A percentile compares a stretch with the other conserved stretches of the same genome.
Evolutionary conservation across 371 early-diverging fungal genomes (phyloP).

Genomic region (Blakeslea trispora): DNA sequence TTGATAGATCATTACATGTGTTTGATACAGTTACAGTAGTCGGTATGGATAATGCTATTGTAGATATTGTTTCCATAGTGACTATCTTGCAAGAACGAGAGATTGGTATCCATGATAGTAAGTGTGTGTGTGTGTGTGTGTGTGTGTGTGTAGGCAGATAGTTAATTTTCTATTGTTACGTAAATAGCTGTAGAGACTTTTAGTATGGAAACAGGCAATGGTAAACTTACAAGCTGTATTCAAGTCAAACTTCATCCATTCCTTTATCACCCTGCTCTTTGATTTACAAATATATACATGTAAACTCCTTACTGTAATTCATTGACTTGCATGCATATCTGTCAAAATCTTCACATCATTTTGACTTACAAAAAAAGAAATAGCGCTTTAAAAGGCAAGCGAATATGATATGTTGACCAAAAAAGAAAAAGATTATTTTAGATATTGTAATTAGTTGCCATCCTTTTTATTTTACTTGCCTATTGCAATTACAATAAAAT

Average conservation of each 20-base stretch:
- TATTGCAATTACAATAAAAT: too few species aligned
- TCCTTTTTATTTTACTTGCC: too few species aligned
- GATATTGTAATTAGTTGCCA: too few species aligned
- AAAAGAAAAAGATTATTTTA: too few species aligned
- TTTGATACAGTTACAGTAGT: constrained; percentile 41
- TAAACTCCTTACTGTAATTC: too few species aligned
- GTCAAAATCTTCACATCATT: too few species aligned
- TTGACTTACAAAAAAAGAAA: too few species aligned
- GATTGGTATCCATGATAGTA: constrained; percentile 47
- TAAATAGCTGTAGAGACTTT: constrained; percentile 41
- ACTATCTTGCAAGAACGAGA: constrained; percentile 39
- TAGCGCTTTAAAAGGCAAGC: too few species aligned
- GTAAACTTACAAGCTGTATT: constrained; percentile 33
- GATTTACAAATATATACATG: too few species aligned
- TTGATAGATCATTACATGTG: constrained; percentile 29
- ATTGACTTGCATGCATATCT: too few species aligned
- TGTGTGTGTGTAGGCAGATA: background rate
- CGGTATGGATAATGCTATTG: constrained; percentile 46
- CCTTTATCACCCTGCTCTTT: too few species aligned
- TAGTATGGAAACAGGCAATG: constrained; percentile 28
- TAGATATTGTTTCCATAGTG: constrained; percentile 41
- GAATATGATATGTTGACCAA: too few species aligned
- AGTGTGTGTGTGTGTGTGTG: background rate
- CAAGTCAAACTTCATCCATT: constrained; percentile 39
- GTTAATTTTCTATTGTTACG: background rate